Evolutionary conservation across 2,329 filamentous ascomycete species (phyloP).

Genomic region (Ceratocystis cubensis): DNA sequence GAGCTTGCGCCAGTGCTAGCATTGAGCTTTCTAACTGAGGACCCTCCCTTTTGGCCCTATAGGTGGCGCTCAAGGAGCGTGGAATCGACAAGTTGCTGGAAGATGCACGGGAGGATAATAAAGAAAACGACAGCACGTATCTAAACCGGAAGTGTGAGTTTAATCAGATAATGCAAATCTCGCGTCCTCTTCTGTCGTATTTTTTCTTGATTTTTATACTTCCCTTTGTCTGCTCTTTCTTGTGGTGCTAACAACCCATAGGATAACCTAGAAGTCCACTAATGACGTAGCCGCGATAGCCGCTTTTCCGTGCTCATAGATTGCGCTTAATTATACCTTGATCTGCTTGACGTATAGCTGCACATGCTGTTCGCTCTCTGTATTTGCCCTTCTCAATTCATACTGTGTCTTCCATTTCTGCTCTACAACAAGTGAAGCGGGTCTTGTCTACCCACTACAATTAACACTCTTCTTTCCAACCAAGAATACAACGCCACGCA

Average conservation of each 20-base stretch:
- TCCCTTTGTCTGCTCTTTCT: neutral
- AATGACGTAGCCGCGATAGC: no score
- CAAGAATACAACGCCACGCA: neutral
- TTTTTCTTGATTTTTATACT: no score
- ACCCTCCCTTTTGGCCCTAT: neutral
- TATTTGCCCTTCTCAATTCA: no score
- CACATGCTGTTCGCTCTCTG: no score
- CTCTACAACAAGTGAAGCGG: no score
- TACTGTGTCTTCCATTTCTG: no score
- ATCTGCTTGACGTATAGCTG: no score
- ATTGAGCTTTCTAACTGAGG: neutral
- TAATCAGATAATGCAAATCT: neutral
- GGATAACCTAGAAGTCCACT: no score
- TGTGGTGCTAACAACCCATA: neutral
- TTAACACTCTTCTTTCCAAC: no score
- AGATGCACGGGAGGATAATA: constrained; percentile 78
- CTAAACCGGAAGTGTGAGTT: constrained; percentile 33
- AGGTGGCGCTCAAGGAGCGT: constrained; percentile 76
- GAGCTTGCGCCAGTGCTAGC: neutral
- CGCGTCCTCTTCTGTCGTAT: neutral
- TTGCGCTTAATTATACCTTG: no score
- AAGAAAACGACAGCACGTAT: constrained; percentile 59
- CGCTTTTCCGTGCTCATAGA: no score
- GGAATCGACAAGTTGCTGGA: constrained; percentile 90
- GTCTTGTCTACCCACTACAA: no score